A percentile compares a stretch with the other conserved stretches of the same genome.
phyloP scores from a whole-genome alignment of 2,329 filamentous ascomycete genomes.

The Tympanopsis confertula region DNA sequence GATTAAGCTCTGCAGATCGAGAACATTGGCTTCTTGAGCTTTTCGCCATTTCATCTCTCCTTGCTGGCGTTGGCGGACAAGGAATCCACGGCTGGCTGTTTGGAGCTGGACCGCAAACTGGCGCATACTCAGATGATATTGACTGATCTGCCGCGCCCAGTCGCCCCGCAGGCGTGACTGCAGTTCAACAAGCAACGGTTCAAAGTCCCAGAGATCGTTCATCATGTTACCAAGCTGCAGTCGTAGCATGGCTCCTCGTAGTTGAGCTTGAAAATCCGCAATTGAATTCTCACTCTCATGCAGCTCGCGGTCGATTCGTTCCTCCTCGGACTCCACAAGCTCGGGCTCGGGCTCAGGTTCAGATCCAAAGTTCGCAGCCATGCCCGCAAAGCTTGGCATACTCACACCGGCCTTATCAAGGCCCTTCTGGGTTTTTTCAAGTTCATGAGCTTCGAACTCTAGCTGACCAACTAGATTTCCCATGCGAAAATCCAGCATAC shows the following conservation, averaged over 20 bases:
- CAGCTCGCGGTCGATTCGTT: conserved; percentile 72
- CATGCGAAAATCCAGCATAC: conserved; percentile 89
- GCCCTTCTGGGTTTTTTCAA: conserved; percentile 93
- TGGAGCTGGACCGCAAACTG: conserved; percentile 71
- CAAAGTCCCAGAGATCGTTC: conserved; percentile 80
- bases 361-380: conserved; percentile 84
- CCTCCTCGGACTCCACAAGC: conserved; percentile 79
- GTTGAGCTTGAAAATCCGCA: conserved; percentile 74
- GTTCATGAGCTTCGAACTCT: conserved; percentile 92
- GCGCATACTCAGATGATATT: conserved; percentile 74
- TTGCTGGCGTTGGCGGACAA: conserved; percentile 53
- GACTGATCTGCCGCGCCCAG: conserved; percentile 71
- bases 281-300: conserved; percentile 63
- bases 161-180: conserved; percentile 82
- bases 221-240: conserved; percentile 70
- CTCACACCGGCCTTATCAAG: conserved; percentile 87
- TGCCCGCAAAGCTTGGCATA: conserved; percentile 96
- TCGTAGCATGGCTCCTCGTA: conserved; percentile 68
- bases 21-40: conserved; percentile 57
- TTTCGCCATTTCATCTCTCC: conserved; percentile 58
- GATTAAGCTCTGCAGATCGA: conserved; percentile 73
- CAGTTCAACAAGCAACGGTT: conserved; percentile 66
- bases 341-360: conserved; percentile 61
- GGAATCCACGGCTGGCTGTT: conserved; percentile 64
- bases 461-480: conserved; percentile 93